Evolutionary conservation across 108 stramenopile genomes (phyloP).

Genomic region (Epithemia pelagica): DNA sequence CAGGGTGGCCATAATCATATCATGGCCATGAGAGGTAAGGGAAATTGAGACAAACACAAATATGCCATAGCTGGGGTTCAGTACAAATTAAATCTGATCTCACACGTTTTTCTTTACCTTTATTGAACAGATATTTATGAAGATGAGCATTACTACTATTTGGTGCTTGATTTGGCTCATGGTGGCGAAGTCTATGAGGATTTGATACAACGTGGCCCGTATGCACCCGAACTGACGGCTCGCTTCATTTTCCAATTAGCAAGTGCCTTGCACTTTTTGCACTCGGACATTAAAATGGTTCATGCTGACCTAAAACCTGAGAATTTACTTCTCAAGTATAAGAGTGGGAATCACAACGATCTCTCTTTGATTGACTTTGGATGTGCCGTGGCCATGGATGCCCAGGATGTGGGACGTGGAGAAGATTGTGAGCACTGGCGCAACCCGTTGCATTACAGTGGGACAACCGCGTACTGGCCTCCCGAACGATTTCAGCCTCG

Average conservation of each 20-base stretch:
- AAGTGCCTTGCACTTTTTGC: conserved; percentile 65
- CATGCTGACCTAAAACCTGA: conserved; percentile 85
- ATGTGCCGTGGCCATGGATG: conserved; percentile 48
- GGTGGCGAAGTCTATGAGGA: conserved; percentile 85
- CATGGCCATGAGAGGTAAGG: conserved; percentile 34
- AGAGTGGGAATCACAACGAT: conserved; percentile 41
- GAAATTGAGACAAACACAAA: no score
- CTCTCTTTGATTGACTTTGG: conserved; percentile 87
- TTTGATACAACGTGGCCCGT: conserved; percentile 63
- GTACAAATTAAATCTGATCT: no score
- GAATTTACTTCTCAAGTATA: conserved; percentile 60
- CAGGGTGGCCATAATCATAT: conserved; percentile 79
- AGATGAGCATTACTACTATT: conserved; percentile 56
- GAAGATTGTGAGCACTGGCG: conserved; percentile 13
- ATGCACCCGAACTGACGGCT: conserved; percentile 68
- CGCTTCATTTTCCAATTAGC: conserved; percentile 58
- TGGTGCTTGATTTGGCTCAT: conserved; percentile 59
- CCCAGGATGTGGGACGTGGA: conserved; percentile 10
- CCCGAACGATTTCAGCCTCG: conserved; percentile 45
- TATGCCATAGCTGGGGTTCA: no score
- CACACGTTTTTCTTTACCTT: no score
- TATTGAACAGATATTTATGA: conserved; percentile 55
- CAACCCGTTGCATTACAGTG: conserved; percentile 25
- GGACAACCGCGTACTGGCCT: conserved; percentile 76
- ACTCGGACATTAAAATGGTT: conserved; percentile 46